Evolutionary conservation across 768 basidiomycete species (phyloP), one percentile per base, ranked within the genome.

Genomic region (Phylloporus sp.): DNA sequence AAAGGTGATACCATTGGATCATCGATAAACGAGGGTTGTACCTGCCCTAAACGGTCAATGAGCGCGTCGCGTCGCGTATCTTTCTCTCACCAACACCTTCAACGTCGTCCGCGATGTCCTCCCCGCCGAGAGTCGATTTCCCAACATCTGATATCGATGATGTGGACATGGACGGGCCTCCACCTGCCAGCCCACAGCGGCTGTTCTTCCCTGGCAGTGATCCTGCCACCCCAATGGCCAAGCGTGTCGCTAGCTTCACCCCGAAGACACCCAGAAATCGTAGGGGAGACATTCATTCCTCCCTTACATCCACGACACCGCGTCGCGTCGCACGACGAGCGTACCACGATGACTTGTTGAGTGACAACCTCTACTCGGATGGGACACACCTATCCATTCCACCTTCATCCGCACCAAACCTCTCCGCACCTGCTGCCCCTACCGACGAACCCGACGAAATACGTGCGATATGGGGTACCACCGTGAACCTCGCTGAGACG

Each of bases 381-480:
- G 79, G 71, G n/a, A 74, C 78, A 0, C 70, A 76, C 45, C 73
- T 85, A 24, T 78, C 78, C 34, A 67, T 84, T 11, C 83, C 85
- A 10, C 66, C 74, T 20, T 86, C 85, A 4, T 82, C 79, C 46
- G 79, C 63, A 12, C 74, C 72, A 24, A 71, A 70, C 47, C 79
- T 84, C 36, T 88, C 86, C 47, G 88, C 77, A 7, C 82, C 79
- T 15, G 78, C 74, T 26, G 76, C 67, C 1, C 81, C 80, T 13
- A 81, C 80, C 12, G 88, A 86, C 54, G 85, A 86, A 49, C 86
- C 86, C 0, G 89, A 90, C 50, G 90, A 90, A 58, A 88, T 92
- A 45, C 80, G 90, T 49, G 93, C 92, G 22, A 91, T 99, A 54
- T 99, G 97, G 95, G 97, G 97, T 27, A 99, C 97, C 0, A 95